These are phyloP conservation scores for Entrophospora sp. DNA, from an alignment of 192 early-diverging fungal species.

Conservation along the genomic window DNA sequence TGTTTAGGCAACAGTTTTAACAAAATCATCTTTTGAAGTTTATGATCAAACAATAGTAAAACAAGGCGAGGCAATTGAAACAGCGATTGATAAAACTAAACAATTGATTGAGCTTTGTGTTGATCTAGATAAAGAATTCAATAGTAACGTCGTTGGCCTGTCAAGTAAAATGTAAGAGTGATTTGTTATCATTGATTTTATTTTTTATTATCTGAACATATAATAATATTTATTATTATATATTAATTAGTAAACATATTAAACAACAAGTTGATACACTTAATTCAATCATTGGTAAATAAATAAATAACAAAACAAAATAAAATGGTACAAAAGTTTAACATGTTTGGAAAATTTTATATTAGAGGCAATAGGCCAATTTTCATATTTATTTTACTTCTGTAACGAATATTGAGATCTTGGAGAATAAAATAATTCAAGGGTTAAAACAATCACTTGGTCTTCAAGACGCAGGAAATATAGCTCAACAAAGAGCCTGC, in stretches of 20 bases:
- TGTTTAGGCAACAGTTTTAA: conserved; percentile 3
- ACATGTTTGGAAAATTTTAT: no score
- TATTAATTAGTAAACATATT: background rate
- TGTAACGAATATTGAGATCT: no score
- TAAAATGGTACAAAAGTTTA: conserved; percentile 34
- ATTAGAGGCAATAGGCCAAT: no score
- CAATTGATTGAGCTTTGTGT: conserved; percentile 6
- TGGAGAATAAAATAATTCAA: no score
- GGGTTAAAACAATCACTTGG: no score
- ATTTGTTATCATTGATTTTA: background rate
- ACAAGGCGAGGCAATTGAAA: background rate
- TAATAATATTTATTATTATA: background rate
- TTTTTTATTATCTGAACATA: background rate
- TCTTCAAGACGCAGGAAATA: no score
- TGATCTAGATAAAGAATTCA: conserved; percentile 2
- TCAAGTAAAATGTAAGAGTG: conserved; percentile 14
- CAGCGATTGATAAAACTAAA: background rate
- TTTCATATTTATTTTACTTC: no score
- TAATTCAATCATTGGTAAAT: background rate
- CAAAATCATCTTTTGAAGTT: background rate
- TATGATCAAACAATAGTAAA: conserved; percentile 1
- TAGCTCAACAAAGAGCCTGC: no score
- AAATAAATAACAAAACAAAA: conserved; percentile 70
- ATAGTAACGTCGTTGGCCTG: background rate
- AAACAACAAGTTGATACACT: conserved; percentile 14